A percentile compares a stretch with the other conserved stretches of the same genome.
Evolutionary conservation across 176 grass and related monocot species (phyloP).

Genomic region (Melocanna baccifera): DNA sequence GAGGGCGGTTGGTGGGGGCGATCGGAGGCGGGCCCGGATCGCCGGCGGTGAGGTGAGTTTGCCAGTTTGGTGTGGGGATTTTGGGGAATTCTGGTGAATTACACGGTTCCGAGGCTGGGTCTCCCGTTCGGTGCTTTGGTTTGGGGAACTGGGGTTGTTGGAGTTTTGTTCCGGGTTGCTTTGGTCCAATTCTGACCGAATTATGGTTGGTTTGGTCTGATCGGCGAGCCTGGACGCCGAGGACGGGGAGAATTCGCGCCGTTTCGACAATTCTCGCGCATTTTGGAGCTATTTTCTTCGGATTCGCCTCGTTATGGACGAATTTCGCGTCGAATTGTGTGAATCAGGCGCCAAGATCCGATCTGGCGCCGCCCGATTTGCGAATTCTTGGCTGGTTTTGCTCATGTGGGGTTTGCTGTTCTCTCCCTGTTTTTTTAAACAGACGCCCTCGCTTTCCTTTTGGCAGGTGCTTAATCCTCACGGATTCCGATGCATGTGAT

Average conservation of each 20-base stretch:
- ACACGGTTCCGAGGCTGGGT: not conserved
- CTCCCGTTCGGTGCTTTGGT: not conserved
- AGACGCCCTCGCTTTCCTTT: slow-evolving; percentile 39
- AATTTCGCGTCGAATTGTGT: not conserved
- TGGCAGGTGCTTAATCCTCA: slow-evolving; percentile 80
- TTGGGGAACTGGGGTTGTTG: not conserved
- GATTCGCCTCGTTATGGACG: not conserved
- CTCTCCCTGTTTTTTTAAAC: slow-evolving; percentile 42
- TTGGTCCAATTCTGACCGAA: not conserved
- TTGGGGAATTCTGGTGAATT: slow-evolving; percentile 33
- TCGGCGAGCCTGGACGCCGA: not conserved
- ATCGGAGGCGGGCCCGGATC: slow-evolving; percentile 37
- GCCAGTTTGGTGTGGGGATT: not conserved
- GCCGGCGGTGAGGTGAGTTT: slow-evolving; percentile 44
- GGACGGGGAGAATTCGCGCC: not conserved
- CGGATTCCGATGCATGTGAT: slow-evolving; percentile 84
- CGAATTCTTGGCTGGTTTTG: slow-evolving; percentile 23
- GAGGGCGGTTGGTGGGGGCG: slow-evolving; percentile 17
- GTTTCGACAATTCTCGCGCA: not conserved
- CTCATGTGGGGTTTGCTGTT: not conserved
- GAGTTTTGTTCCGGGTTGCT: not conserved
- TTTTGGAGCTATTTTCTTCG: not conserved
- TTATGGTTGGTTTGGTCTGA: not conserved
- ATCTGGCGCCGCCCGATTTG: slow-evolving; percentile 34
- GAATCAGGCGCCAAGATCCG: slow-evolving; percentile 37